Evolutionary conservation across 805 yeast species (phyloP), one percentile per base, ranked within the genome.

Genomic region (Jamesozyma piceae): DNA sequence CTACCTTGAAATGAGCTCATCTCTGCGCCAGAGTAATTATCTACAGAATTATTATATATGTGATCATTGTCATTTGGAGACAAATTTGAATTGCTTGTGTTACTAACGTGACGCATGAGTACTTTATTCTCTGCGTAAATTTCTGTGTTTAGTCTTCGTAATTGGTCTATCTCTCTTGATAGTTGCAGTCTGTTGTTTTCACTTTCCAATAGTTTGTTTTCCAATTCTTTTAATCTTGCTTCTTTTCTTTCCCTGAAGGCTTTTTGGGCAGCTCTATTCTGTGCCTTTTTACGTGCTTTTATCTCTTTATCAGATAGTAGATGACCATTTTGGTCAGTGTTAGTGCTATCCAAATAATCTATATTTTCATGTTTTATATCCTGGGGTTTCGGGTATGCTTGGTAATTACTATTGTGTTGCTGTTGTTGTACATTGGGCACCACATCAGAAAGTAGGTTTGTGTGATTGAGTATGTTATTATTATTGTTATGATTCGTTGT

Each of bases 201-300:
- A 34, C 83, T 74, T 45, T 71, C 68, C 15, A 65, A 63, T 46
- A 85, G 63, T 57, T 76, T 77, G 5, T 65, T 64, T 49, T 81
- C 80, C 36, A 86, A 68, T 53, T 82, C 87, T 55, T 79, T 81
- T 47, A 82, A 62, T 52, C 74, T 78, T 43, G 75, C 75, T 57
- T 82, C 92, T 60, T 82, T 82, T 39, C 94, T 74, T 61, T 84
- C 90, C 45, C 95, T 68, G 60, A 83, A 85, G 2, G 94, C 94
- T 50, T 88, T 68, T 63, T 85, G 95, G 1, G 94, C 94, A 10
- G 89, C 89, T 53, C 95, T 67, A 57, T 84, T 84, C 58, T 82
- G 90, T 2, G 88, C 88, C 54, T 79, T 82, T 38, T 84, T 72
- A 55, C 75, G 77, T 49, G 71, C 65, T 19, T 70, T 71, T 5